A percentile compares a stretch with the other conserved stretches of the same genome.
phyloP scores from a whole-genome alignment of 148 eudicot species.

The Limonium bicolor region DNA sequence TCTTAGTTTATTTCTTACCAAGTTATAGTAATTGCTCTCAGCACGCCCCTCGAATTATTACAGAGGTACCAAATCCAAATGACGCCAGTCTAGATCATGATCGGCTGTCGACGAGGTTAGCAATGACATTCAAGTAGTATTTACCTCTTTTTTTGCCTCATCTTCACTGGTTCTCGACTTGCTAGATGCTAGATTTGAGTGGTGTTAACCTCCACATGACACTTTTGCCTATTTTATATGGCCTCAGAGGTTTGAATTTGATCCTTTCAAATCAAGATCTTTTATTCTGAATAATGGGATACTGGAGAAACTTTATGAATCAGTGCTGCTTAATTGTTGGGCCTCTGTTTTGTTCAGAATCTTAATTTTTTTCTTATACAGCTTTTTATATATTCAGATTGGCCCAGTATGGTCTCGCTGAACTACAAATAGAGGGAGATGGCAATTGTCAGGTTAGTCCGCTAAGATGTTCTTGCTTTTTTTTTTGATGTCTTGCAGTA shows the following conservation, averaged over 20 bases:
- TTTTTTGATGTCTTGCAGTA: neutral
- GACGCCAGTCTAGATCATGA: conserved; percentile 66
- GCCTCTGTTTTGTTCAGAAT: neutral
- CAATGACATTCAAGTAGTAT: too few relatives aligned
- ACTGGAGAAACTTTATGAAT: too few relatives aligned
- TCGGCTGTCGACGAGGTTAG: conserved; percentile 42
- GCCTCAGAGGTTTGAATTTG: too few relatives aligned
- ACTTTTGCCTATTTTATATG: too few relatives aligned
- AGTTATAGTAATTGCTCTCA: conserved; percentile 19
- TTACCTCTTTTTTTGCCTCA: too few relatives aligned
- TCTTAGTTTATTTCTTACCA: neutral
- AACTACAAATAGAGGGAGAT: conserved; percentile 65
- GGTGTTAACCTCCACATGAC: too few relatives aligned
- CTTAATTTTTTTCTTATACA: conserved; percentile 3
- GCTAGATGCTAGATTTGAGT: too few relatives aligned
- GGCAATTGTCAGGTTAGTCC: conserved; percentile 66
- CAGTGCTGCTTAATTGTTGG: too few relatives aligned
- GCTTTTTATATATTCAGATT: conserved; percentile 41
- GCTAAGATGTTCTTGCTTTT: too few relatives aligned
- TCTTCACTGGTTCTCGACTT: too few relatives aligned
- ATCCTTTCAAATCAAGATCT: too few relatives aligned
- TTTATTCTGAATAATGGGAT: too few relatives aligned
- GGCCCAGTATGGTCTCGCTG: conserved; percentile 55
- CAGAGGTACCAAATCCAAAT: conserved; percentile 40
- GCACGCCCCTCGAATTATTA: conserved; percentile 62